A percentile compares a stretch with the other conserved stretches of the same genome.
Evolutionary conservation across 192 early-diverging fungal genomes (phyloP).

Genomic region (Coemansia sp.): DNA sequence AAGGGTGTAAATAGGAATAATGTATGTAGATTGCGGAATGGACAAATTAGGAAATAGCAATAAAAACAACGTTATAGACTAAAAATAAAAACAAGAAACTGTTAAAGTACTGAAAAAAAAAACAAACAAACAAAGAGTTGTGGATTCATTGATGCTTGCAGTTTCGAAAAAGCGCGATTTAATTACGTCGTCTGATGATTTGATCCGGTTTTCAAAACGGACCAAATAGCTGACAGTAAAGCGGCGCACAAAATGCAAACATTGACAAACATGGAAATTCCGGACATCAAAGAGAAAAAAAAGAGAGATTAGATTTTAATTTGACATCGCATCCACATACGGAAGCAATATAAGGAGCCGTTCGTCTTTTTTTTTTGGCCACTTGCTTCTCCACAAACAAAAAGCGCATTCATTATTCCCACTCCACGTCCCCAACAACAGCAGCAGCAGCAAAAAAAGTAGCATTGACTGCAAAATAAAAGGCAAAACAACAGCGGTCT

Average conservation of each 20-base stretch:
- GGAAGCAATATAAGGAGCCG: too few species aligned
- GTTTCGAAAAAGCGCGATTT: neutral
- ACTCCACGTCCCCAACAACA: too few species aligned
- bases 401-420: too few species aligned
- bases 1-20: conserved; percentile 1
- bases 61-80: neutral
- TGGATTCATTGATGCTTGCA: neutral
- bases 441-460: neutral
- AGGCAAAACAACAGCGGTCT: neutral
- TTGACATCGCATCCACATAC: neutral
- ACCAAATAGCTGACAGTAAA: too few species aligned
- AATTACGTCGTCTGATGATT: too few species aligned
- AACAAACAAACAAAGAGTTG: neutral
- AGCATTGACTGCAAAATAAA: neutral
- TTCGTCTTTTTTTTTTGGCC: too few species aligned
- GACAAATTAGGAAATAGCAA: neutral
- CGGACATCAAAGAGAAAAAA: too few species aligned
- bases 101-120: neutral
- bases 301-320: neutral
- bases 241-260: too few species aligned
- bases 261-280: too few species aligned
- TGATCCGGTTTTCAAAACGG: too few species aligned
- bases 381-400: neutral
- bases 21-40: neutral
- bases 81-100: neutral